Percentiles rank a stretch among this genome's conserved stretches.
These are phyloP conservation scores for Verticillium albo-atrum DNA, from an alignment of 2,329 filamentous ascomycete genomes.

Conservation along the genomic window DNA sequence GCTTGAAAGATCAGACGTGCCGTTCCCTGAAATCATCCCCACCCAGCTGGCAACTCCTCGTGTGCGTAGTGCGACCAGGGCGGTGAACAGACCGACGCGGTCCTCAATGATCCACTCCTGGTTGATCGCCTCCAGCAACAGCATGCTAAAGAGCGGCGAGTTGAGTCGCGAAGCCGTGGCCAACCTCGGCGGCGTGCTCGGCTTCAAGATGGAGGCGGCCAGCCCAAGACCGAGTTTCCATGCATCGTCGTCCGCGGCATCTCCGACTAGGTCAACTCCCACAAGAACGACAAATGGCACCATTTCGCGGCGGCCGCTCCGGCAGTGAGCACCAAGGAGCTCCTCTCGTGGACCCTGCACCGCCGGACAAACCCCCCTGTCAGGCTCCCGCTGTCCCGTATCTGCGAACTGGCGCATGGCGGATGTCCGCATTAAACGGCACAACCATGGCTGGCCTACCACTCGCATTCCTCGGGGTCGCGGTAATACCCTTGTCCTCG, in stretches of 20 bases:
- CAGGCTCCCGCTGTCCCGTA: too few species aligned
- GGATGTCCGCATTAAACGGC: too few species aligned
- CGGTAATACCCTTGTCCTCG: too few species aligned
- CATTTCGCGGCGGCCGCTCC: constrained; percentile 13
- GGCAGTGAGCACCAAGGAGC: constrained; percentile 12
- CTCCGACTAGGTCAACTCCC: constrained; percentile 16
- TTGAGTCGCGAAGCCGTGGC: background rate
- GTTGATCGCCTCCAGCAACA: constrained; percentile 13
- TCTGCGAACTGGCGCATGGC: too few species aligned
- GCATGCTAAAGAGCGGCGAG: constrained; percentile 4
- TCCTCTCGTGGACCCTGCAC: too few species aligned
- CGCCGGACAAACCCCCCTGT: too few species aligned
- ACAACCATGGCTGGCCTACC: too few species aligned
- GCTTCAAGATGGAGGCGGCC: constrained; percentile 18
- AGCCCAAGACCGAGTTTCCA: constrained; percentile 8
- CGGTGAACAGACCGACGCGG: constrained; percentile 2
- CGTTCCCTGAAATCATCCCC: background rate
- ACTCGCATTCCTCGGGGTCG: too few species aligned
- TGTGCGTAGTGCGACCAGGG: constrained; percentile 5
- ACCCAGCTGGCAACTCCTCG: constrained; percentile 10
- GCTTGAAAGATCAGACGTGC: background rate
- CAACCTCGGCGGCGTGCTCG: constrained; percentile 4
- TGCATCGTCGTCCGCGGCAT: constrained; percentile 17
- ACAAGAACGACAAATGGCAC: constrained; percentile 18
- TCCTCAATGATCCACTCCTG: constrained; percentile 11